Evolutionary conservation across 108 stramenopile species (phyloP).

Genomic region (Skeletonema potamos): DNA sequence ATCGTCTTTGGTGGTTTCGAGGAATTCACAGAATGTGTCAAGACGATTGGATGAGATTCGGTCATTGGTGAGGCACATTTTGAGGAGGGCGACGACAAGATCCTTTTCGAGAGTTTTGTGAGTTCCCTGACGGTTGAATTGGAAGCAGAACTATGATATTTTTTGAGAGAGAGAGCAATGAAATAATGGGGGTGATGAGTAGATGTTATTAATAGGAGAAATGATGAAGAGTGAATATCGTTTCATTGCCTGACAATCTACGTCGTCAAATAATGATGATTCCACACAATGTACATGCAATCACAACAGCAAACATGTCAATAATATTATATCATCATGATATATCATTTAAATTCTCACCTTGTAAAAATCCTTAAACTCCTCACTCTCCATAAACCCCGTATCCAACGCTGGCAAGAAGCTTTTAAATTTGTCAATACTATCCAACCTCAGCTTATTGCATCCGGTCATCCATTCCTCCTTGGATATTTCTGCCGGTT

Average conservation of each 20-base stretch:
- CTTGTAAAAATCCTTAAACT: conserved; percentile 92
- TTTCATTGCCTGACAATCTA: background rate
- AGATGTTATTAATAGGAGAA: conserved; percentile 4
- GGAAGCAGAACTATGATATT: conserved; percentile 72
- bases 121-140: conserved; percentile 89
- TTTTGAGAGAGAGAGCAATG: background rate
- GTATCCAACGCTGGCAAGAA: conserved; percentile 76
- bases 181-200: background rate
- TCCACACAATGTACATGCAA: background rate
- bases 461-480: conserved; percentile 80
- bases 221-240: no score
- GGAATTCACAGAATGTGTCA: conserved; percentile 67
- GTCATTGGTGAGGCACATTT: conserved; percentile 59
- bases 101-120: conserved; percentile 92
- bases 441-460: conserved; percentile 54
- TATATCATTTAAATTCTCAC: no score
- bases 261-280: background rate
- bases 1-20: conserved; percentile 52
- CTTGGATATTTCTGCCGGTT: conserved; percentile 79
- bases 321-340: background rate
- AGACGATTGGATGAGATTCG: conserved; percentile 52
- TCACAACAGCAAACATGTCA: background rate
- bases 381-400: conserved; percentile 83
- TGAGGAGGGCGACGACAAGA: conserved; percentile 74
- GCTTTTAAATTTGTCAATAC: conserved; percentile 59